phyloP scores from a whole-genome alignment of 495 filamentous ascomycete species.

The Ascobolus immersus region DNA sequence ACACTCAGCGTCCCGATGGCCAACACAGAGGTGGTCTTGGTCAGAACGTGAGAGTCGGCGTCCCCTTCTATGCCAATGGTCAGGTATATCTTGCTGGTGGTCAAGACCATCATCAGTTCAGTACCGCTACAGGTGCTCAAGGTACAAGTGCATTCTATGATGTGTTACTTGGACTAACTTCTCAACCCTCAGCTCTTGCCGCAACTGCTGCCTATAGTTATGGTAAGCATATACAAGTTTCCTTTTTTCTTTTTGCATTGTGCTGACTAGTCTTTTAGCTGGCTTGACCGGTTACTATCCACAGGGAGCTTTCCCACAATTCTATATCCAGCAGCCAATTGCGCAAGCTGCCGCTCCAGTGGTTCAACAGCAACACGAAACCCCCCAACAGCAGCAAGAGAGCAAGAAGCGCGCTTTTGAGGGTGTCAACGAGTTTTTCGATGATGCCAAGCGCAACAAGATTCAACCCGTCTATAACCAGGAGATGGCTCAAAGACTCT shows the following conservation, averaged over 20 bases:
- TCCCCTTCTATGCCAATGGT: background rate
- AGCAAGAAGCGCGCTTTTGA: constrained; percentile 61
- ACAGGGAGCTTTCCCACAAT: constrained; percentile 9
- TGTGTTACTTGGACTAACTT: constrained; percentile 14
- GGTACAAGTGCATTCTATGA: too few species aligned
- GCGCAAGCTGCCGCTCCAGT: constrained; percentile 21
- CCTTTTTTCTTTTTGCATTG: constrained; percentile 7
- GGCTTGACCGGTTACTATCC: constrained; percentile 14
- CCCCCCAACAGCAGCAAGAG: constrained; percentile 21
- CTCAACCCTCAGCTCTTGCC: constrained; percentile 10
- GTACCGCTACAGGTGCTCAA: too few species aligned
- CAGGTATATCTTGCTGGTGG: constrained; percentile 11
- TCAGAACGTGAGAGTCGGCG: constrained; percentile 1
- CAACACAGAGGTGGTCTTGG: constrained; percentile 14
- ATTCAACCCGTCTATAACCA: constrained; percentile 45
- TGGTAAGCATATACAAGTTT: constrained; percentile 13
- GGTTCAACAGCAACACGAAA: constrained; percentile 8
- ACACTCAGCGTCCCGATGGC: constrained; percentile 33
- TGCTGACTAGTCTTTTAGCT: constrained; percentile 13
- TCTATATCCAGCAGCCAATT: constrained; percentile 1
- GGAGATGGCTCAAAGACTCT: constrained; percentile 15
- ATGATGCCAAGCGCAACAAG: constrained; percentile 63
- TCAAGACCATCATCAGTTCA: too few species aligned
- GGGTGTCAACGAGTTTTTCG: constrained; percentile 78
- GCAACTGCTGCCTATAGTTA: constrained; percentile 17